phyloP scores from a whole-genome alignment of 805 yeast species.

The Candida jianshihensis region DNA sequence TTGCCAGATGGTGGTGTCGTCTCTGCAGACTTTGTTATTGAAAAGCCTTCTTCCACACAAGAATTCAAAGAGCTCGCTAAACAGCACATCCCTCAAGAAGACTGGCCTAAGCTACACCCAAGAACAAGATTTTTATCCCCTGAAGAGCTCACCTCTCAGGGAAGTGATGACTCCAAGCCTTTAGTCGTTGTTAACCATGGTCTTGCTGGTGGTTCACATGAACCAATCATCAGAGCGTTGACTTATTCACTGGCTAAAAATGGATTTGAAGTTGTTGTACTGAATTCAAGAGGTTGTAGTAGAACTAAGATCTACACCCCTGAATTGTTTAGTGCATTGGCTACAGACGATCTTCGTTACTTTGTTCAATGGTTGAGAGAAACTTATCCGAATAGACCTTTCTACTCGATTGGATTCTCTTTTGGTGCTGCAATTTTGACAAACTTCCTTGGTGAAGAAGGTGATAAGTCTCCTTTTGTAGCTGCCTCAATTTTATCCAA shows the following conservation, averaged over 20 bases:
- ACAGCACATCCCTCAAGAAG: constrained; percentile 39
- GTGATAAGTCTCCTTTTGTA: constrained; percentile 41
- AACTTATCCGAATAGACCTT: constrained; percentile 53
- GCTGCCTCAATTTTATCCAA: constrained; percentile 56
- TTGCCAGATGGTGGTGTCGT: constrained; percentile 65
- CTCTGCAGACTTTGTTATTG: constrained; percentile 67
- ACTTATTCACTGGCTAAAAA: constrained; percentile 35
- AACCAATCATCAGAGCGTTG: constrained; percentile 58
- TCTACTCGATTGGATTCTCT: constrained; percentile 65
- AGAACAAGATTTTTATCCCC: constrained; percentile 56
- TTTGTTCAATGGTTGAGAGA: constrained; percentile 42
- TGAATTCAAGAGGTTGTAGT: constrained; percentile 74
- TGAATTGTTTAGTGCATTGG: constrained; percentile 56
- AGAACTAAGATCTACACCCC: constrained; percentile 67
- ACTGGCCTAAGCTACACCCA: constrained; percentile 57
- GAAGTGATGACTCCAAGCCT: constrained; percentile 37
- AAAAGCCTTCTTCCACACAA: constrained; percentile 24
- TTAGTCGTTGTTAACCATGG: constrained; percentile 63
- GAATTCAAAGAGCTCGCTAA: constrained; percentile 26
- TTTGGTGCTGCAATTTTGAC: constrained; percentile 63
- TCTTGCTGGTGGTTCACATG: constrained; percentile 75
- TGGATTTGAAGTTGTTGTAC: constrained; percentile 50
- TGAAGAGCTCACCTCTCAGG: constrained; percentile 31
- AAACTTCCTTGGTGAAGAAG: constrained; percentile 67
- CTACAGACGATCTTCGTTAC: constrained; percentile 64